These are phyloP conservation scores for Polyrhizophydium stewartii DNA, from an alignment of 371 early-diverging fungal species.

Conservation along the genomic window DNA sequence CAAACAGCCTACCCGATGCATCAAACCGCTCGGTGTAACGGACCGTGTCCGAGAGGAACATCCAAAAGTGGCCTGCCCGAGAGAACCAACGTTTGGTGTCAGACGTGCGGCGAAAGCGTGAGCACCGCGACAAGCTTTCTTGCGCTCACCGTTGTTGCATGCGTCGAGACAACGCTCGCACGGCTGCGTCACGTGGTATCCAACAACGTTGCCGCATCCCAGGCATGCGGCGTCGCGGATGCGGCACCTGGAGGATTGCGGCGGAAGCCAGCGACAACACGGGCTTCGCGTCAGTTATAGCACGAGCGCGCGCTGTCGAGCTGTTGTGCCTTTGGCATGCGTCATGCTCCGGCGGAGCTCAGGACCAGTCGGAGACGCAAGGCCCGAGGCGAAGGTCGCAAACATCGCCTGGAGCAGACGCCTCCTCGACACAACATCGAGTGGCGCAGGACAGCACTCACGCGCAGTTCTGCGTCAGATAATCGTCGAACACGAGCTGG, in stretches of 20 bases:
- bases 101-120: background rate
- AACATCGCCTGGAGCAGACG: no score
- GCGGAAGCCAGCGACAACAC: background rate
- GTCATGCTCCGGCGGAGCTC: no score
- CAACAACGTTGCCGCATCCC: constrained; percentile 84
- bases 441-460: no score
- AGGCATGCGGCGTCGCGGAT: constrained; percentile 36
- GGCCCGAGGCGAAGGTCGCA: no score
- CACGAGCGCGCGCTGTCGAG: no score
- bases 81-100: no score
- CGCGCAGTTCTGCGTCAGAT: constrained; percentile 43
- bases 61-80: constrained; percentile 79
- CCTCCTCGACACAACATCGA: no score
- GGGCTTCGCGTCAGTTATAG: no score
- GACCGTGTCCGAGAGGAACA: constrained; percentile 89
- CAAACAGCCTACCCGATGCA: constrained; percentile 32
- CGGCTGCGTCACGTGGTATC: constrained; percentile 95
- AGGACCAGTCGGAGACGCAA: no score
- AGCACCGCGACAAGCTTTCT: background rate
- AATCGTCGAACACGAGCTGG: constrained; percentile 41
- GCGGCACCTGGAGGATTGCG: constrained; percentile 15
- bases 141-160: constrained; percentile 80
- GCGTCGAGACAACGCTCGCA: constrained; percentile 86
- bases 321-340: no score
- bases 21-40: constrained; percentile 32